Conservation (phyloP, 2,329 filamentous ascomycete genomes). For the Colletotrichum sp. region DNA sequence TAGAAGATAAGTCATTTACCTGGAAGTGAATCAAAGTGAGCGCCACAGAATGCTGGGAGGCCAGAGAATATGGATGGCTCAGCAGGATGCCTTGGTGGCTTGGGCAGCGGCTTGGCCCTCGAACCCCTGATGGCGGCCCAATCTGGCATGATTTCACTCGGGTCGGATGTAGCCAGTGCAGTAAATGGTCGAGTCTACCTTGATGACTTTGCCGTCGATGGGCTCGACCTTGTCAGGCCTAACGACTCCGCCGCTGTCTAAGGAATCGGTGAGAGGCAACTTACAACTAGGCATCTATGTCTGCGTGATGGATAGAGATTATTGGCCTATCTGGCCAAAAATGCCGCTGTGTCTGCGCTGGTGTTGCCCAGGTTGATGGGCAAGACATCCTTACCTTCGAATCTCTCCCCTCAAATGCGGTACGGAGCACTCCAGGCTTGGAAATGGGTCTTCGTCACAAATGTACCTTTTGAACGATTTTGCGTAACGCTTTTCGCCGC, state of each 20-base stretch:
- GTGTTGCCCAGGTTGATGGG: constrained; percentile 48
- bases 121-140: constrained; percentile 23
- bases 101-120: constrained; percentile 28
- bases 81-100: constrained; percentile 8
- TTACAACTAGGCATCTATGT: constrained; percentile 39
- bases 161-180: constrained; percentile 27
- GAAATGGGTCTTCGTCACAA: background rate
- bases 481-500: constrained; percentile 43
- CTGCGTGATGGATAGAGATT: constrained; percentile 49
- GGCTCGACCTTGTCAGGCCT: constrained; percentile 24
- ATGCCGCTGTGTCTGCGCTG: constrained; percentile 37
- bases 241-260: constrained; percentile 27
- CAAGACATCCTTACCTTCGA: constrained; percentile 44
- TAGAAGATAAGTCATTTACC: constrained; percentile 37
- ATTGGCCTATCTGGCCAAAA: constrained; percentile 36
- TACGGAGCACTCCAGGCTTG: background rate
- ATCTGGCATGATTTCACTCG: constrained; percentile 20
- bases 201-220: constrained; percentile 25
- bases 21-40: constrained; percentile 33
- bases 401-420: constrained; percentile 27
- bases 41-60: constrained; percentile 28
- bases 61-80: constrained; percentile 39
- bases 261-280: constrained; percentile 26
- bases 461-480: constrained; percentile 20
- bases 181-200: constrained; percentile 28